These are phyloP conservation scores for Botryotinia convoluta DNA, from an alignment of 2,329 filamentous ascomycete genomes.

Conservation along the genomic window DNA sequence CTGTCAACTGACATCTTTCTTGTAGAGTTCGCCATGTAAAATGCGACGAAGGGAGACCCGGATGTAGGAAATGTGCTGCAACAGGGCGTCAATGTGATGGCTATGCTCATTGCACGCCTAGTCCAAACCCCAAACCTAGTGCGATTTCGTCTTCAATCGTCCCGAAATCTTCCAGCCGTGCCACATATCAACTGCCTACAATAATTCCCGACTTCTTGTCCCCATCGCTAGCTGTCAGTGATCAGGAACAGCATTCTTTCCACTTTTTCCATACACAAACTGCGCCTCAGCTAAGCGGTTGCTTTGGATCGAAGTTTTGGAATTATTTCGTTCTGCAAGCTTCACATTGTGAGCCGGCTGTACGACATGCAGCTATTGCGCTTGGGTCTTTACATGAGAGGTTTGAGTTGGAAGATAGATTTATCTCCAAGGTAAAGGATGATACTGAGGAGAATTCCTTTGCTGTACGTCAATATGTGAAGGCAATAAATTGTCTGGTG, in stretches of 20 bases:
- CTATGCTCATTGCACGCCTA: slow-evolving; percentile 15
- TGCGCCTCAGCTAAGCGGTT: slow-evolving; percentile 60
- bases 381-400: slow-evolving; percentile 28
- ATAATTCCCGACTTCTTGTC: slow-evolving; percentile 1
- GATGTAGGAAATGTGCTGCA: slow-evolving; percentile 19
- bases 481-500: slow-evolving; percentile 23
- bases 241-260: slow-evolving; percentile 46
- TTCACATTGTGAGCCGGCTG: slow-evolving; percentile 47
- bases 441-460: slow-evolving; percentile 21
- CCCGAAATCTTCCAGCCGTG: not conserved
- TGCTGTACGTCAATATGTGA: slow-evolving; percentile 26
- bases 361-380: slow-evolving; percentile 28
- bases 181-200: not conserved
- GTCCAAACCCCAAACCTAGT: not conserved
- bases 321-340: slow-evolving; percentile 57
- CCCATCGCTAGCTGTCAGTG: slow-evolving; percentile 1
- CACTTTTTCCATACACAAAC: slow-evolving; percentile 58
- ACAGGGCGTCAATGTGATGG: slow-evolving; percentile 21
- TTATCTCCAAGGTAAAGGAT: not conserved
- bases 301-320: slow-evolving; percentile 64
- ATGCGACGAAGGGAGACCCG: slow-evolving; percentile 23
- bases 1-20: not conserved
- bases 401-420: slow-evolving; percentile 18
- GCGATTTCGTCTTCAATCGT: not conserved
- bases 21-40: slow-evolving; percentile 22